A percentile compares a stretch with the other conserved stretches of the same genome.
phyloP scores from a whole-genome alignment of 2,329 filamentous ascomycete species.

The Hymenoscyphus repandus region DNA sequence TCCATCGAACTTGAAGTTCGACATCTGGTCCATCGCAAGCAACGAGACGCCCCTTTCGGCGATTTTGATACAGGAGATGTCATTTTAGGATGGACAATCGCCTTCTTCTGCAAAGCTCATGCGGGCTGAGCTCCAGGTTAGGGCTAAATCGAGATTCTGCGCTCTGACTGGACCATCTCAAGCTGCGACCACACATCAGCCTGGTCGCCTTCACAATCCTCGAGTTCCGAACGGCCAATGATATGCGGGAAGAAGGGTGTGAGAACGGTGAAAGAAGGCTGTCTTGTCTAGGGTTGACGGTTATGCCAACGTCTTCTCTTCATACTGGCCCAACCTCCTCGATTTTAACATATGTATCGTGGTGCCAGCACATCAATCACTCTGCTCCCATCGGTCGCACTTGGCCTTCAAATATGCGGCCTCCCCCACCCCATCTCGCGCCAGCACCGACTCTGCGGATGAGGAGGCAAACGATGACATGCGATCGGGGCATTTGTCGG shows the following conservation, averaged over 20 bases:
- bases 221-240: slow-evolving; percentile 14
- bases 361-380: slow-evolving; percentile 28
- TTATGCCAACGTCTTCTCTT: slow-evolving; percentile 23
- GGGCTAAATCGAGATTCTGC: slow-evolving; percentile 22
- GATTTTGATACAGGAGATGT: slow-evolving; percentile 13
- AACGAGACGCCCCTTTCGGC: slow-evolving; percentile 1
- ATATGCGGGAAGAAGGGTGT: slow-evolving; percentile 5
- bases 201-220: slow-evolving; percentile 9
- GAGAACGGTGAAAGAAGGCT: slow-evolving; percentile 9
- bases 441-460: slow-evolving; percentile 10
- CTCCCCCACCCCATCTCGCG: slow-evolving; percentile 19
- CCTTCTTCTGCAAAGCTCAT: slow-evolving; percentile 21
- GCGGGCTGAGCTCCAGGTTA: slow-evolving; percentile 17
- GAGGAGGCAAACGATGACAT: slow-evolving; percentile 1
- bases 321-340: slow-evolving; percentile 24
- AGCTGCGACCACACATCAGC: slow-evolving; percentile 7
- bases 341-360: slow-evolving; percentile 8
- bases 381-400: slow-evolving; percentile 14
- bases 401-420: slow-evolving; percentile 30
- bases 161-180: slow-evolving; percentile 15
- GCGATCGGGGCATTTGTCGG: slow-evolving; percentile 5
- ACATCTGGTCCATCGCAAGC: too few species aligned
- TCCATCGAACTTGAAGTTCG: background rate
- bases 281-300: slow-evolving; percentile 8
- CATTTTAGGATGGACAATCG: slow-evolving; percentile 21